phyloP scores from a whole-genome alignment of 345 rosid species.

The Kandelia obovata region DNA sequence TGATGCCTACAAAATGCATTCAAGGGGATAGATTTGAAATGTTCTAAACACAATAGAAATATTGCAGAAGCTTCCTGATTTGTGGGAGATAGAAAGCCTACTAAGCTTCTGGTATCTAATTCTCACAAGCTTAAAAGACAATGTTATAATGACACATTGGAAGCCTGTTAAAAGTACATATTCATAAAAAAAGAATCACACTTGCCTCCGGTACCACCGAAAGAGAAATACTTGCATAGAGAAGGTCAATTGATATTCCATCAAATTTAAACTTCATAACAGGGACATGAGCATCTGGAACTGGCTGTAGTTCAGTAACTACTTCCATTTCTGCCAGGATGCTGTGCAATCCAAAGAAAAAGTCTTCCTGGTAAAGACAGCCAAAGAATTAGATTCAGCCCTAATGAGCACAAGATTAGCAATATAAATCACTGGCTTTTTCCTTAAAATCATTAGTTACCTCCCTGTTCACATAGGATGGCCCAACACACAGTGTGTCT shows the following conservation, averaged over 20 bases:
- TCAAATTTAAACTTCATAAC: conserved; percentile 92
- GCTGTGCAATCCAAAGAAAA: conserved; percentile 68
- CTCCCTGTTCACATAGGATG: conserved; percentile 87
- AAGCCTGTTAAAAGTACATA: background rate
- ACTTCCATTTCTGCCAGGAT: conserved; percentile 67
- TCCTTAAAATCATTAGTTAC: conserved; percentile 28
- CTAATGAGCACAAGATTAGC: background rate
- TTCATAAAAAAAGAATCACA: conserved; percentile 6
- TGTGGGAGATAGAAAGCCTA: no score
- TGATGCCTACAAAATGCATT: background rate
- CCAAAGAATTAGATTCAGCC: conserved; percentile 10
- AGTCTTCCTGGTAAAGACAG: conserved; percentile 55
- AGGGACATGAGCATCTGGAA: conserved; percentile 97
- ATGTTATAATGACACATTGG: background rate
- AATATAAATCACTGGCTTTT: background rate
- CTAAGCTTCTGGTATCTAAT: background rate
- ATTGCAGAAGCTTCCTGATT: background rate
- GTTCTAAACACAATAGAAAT: background rate
- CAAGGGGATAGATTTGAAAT: background rate
- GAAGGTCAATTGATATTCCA: conserved; percentile 89
- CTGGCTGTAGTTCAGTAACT: conserved; percentile 83
- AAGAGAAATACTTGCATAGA: conserved; percentile 82
- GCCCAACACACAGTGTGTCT: conserved; percentile 90
- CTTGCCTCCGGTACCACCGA: conserved; percentile 84
- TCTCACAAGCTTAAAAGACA: background rate